Evolutionary conservation across 1,284 basidiomycete genomes (phyloP), one percentile per base, ranked within the genome.

Genomic region (Apiotrichum sp.): DNA sequence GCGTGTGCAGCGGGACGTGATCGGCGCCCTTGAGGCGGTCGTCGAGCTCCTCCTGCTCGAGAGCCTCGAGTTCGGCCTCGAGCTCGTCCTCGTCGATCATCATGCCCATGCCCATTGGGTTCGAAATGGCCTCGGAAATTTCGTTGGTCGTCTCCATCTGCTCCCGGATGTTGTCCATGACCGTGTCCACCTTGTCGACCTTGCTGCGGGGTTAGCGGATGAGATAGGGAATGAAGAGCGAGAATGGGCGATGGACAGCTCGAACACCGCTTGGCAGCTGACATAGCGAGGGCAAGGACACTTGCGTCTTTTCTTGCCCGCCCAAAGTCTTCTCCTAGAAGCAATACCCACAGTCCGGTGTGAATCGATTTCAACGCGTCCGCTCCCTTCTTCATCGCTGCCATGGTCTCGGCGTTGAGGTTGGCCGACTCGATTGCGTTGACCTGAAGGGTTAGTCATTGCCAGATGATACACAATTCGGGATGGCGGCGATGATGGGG

Each of bases 361-460:
- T 99, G 96, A 57, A 99, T 98, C 47, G 83, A 82, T 78, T 89
- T 89, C 73, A 99, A 82, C 14, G 89, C 96, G 62, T 88, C 86
- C 0, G 93, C 84, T 43, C 91, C 96, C 77, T 90, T 89, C 86
- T 93, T 93, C 92, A 99, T 98, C 33, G 91, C 93, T 33, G 84
- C 80, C 89, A 99, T 93, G 34, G 93, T 98, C 82, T 98, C 93
- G 70, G 91, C 87, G 77, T 99, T 98, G 78, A 98, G 84, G 80
- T 98, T 98, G 49, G 96, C 96, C 22, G 89, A 92, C 77, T 98
- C 96, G 56, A 98, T 84, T 35, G 95, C 95, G 77, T 96, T 95
- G 62, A 98, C 81, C 79, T 81, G 61, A 29, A 40, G 42, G 13
- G 14, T 52, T 4, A 47, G 55, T 41, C 31, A n/a, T 16, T 84